Evolutionary conservation across 495 filamentous ascomycete species (phyloP).

Genomic region (Achaetomiella virescens): DNA sequence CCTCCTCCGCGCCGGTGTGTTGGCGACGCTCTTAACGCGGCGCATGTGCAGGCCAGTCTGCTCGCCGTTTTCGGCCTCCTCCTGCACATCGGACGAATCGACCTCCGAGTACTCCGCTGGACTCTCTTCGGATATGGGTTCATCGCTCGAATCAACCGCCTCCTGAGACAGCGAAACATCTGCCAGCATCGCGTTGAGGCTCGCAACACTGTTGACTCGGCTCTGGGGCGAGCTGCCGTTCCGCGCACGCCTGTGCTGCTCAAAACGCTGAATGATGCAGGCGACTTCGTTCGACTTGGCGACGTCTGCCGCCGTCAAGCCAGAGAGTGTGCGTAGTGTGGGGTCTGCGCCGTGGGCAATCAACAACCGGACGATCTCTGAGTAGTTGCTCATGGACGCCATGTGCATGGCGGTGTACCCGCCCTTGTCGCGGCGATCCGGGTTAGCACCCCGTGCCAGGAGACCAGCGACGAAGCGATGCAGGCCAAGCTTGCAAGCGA

Average conservation of each 20-base stretch:
- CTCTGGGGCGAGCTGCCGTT: slow-evolving; percentile 45
- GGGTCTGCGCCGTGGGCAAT: slow-evolving; percentile 68
- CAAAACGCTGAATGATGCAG: slow-evolving; percentile 45
- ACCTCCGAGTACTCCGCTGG: slow-evolving; percentile 40
- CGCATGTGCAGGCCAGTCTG: slow-evolving; percentile 34
- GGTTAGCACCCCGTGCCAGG: slow-evolving; percentile 70
- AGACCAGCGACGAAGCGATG: slow-evolving; percentile 74
- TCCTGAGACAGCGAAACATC: slow-evolving; percentile 34
- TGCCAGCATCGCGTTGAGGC: slow-evolving; percentile 52
- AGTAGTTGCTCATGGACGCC: slow-evolving; percentile 69
- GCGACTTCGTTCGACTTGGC: slow-evolving; percentile 56
- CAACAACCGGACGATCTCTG: slow-evolving; percentile 69
- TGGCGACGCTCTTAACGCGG: slow-evolving; percentile 18
- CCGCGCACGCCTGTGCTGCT: slow-evolving; percentile 53
- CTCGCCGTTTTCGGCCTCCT: slow-evolving; percentile 34
- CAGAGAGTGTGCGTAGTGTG: slow-evolving; percentile 60
- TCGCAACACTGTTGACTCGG: slow-evolving; percentile 60
- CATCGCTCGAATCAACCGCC: slow-evolving; percentile 23
- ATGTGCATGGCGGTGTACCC: slow-evolving; percentile 82
- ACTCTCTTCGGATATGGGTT: slow-evolving; percentile 31
- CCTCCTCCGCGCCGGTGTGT: slow-evolving; percentile 2
- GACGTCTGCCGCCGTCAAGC: slow-evolving; percentile 67
- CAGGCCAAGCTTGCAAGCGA: slow-evolving; percentile 70
- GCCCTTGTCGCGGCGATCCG: slow-evolving; percentile 67
- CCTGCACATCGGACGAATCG: slow-evolving; percentile 29